Evolutionary conservation across 148 eudicot genomes (phyloP).

Genomic region (Pouteria glomerata): DNA sequence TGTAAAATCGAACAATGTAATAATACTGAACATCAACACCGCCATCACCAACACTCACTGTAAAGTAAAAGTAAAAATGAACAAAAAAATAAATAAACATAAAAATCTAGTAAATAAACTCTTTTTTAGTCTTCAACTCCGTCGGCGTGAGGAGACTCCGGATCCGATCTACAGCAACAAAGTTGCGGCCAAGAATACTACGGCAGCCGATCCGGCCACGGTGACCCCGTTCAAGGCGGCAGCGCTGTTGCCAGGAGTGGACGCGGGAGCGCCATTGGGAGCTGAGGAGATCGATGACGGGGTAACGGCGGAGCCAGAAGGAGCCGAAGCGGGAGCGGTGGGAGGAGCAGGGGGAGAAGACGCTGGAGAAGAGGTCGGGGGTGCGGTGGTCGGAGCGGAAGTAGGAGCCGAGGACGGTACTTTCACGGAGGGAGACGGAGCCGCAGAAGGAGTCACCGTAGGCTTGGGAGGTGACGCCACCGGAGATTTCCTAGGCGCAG

Average conservation of each 20-base stretch:
- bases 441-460: no score
- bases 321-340: slow-evolving; percentile 3
- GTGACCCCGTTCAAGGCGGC: slow-evolving; percentile 36
- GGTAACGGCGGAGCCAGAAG: not conserved
- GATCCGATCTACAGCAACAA: slow-evolving; percentile 48
- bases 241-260: slow-evolving; percentile 10
- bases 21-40: not conserved
- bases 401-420: slow-evolving; percentile 22
- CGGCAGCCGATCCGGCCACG: slow-evolving; percentile 37
- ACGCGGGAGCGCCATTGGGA: no score
- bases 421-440: slow-evolving; percentile 12
- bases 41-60: not conserved
- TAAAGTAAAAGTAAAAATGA: no score
- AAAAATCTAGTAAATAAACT: not conserved
- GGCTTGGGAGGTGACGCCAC: slow-evolving; percentile 21
- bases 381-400: not conserved
- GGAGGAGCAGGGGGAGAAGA: slow-evolving; percentile 22
- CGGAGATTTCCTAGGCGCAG: no score
- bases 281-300: slow-evolving; percentile 2
- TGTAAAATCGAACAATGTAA: not conserved
- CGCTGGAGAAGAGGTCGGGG: slow-evolving; percentile 17
- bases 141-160: not conserved
- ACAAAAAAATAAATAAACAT: not conserved
- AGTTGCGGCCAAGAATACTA: slow-evolving; percentile 27
- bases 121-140: not conserved